Evolutionary conservation across 2,329 filamentous ascomycete genomes (phyloP).

Genomic region (Fusarium brachygibbosum): DNA sequence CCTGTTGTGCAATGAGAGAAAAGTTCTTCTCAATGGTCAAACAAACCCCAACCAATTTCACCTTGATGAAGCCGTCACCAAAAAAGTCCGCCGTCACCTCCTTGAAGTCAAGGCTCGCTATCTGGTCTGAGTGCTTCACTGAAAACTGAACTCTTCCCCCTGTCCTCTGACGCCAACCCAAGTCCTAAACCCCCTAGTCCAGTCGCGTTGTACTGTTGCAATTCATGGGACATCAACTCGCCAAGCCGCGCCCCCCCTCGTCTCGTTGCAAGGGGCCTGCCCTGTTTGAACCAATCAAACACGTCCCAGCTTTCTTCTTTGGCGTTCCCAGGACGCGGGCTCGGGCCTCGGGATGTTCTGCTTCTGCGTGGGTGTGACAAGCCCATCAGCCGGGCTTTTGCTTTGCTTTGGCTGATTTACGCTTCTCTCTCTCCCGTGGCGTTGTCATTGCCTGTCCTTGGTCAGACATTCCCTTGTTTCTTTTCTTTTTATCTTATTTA

Average conservation of each 20-base stretch:
- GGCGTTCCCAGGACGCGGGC: slow-evolving; percentile 50
- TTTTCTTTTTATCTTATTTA: neutral
- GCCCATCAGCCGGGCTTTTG: slow-evolving; percentile 33
- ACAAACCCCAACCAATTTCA: slow-evolving; percentile 30
- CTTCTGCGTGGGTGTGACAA: slow-evolving; percentile 45
- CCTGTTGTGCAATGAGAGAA: neutral
- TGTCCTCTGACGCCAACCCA: slow-evolving; percentile 31
- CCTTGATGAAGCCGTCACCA: slow-evolving; percentile 18
- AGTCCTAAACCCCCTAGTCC: slow-evolving; percentile 18
- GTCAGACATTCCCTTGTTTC: slow-evolving; percentile 11
- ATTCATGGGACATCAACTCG: slow-evolving; percentile 3
- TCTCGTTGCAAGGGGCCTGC: slow-evolving; percentile 1
- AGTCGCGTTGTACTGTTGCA: slow-evolving; percentile 21
- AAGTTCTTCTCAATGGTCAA: slow-evolving; percentile 35
- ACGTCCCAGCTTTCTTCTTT: slow-evolving; percentile 47
- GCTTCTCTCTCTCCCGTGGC: neutral
- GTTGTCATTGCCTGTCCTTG: slow-evolving; percentile 27
- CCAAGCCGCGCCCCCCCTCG: slow-evolving; percentile 5
- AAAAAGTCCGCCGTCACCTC: slow-evolving; percentile 5
- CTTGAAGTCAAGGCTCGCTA: slow-evolving; percentile 15
- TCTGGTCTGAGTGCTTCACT: slow-evolving; percentile 26
- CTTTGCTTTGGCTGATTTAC: neutral
- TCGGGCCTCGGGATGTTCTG: slow-evolving; percentile 52
- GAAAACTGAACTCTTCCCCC: slow-evolving; percentile 11
- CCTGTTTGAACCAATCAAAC: slow-evolving; percentile 44